Base-by-base conservation (phyloP, 2,329 filamentous ascomycete genomes). In the Aspergillus oerlinghausenensis region DNA sequence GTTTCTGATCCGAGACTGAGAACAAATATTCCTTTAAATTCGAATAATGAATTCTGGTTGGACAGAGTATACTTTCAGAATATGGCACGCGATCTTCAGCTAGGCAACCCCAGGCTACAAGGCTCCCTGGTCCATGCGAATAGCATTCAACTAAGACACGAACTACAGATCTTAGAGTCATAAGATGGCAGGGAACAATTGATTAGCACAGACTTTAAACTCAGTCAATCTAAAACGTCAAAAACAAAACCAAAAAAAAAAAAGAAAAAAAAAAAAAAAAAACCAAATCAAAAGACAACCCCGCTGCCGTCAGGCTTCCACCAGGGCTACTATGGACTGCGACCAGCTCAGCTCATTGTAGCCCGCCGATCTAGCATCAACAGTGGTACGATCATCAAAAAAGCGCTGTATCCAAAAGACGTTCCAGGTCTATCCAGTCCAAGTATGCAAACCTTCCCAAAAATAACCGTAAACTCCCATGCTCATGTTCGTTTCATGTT, bases 401-500 rank as follows among this genome's bases (percentile, higher is more conserved):
- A 4, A 23, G 23, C 43, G 17, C 19, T 26, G 19, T 26, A 26
- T 47, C 43, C n/a, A 23, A 47, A 25, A 23, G 21, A 47, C 43
- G 25, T 11, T 19, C 43, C 43, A 47, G 23, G 23, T 47, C 43
- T 47, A 47, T 47, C 11, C 21, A 17, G 21, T 23, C 23, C 54
- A 55, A 51, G 21, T 51, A 48, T 35, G 51, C 43, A 47, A 47
- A 17, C 40, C 52, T 28, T 19, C 42, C 28, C 5, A 23, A 19
- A 19, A 38, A 25, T 40, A 49, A 47, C 49, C 23, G 4, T 19
- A 49, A 42, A 52, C 50, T 43, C 55, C 50, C 45, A 40, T 45
- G 21, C 43, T 45, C 55, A 52, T 56, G 43, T 35, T 49, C 47
- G 32, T 32, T 45, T 38, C 28, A 40, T 52, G 26, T 43, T 26